Conservation (phyloP, 1,284 basidiomycete species). For the Kwoniella shivajii region DNA sequence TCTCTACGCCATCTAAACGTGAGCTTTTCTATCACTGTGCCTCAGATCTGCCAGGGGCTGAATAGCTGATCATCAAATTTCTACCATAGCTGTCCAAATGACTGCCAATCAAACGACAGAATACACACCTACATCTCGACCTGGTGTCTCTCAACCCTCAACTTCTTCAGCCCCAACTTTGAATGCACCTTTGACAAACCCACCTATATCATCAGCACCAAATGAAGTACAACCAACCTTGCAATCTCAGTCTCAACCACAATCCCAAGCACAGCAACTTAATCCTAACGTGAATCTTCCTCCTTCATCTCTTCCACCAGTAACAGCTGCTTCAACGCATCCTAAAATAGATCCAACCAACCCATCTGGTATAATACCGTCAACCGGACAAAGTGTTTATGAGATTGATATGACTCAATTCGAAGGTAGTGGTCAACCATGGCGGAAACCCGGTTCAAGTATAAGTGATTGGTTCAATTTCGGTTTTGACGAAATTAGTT, state of each 20-base stretch:
- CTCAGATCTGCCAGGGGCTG: constrained; percentile 4
- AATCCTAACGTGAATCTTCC: constrained; percentile 23
- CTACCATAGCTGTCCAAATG: constrained; percentile 5
- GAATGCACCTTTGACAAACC: constrained; percentile 10
- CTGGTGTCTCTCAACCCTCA: constrained; percentile 26
- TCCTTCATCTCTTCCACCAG: constrained; percentile 44
- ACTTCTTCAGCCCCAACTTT: constrained; percentile 9
- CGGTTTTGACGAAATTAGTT: constrained; percentile 95
- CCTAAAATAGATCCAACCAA: constrained; percentile 64
- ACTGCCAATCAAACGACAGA: constrained; percentile 78
- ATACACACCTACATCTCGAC: constrained; percentile 81
- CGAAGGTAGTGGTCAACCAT: constrained; percentile 74
- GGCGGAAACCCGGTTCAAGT: constrained; percentile 90
- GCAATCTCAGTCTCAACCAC: constrained; percentile 4
- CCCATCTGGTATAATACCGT: constrained; percentile 61
- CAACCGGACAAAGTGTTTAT: constrained; percentile 73
- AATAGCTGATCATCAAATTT: constrained; percentile 6
- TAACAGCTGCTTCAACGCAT: constrained; percentile 41
- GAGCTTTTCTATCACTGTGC: constrained; percentile 16
- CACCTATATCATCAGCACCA: constrained; percentile 18
- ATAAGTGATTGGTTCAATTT: constrained; percentile 99
- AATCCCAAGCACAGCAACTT: constrained; percentile 6
- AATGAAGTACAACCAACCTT: constrained; percentile 1
- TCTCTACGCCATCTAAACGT: constrained; percentile 29
- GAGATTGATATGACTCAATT: constrained; percentile 84